These are phyloP conservation scores for Macrocybe sp. DNA, from an alignment of 1,284 basidiomycete species.

Conservation along the genomic window DNA sequence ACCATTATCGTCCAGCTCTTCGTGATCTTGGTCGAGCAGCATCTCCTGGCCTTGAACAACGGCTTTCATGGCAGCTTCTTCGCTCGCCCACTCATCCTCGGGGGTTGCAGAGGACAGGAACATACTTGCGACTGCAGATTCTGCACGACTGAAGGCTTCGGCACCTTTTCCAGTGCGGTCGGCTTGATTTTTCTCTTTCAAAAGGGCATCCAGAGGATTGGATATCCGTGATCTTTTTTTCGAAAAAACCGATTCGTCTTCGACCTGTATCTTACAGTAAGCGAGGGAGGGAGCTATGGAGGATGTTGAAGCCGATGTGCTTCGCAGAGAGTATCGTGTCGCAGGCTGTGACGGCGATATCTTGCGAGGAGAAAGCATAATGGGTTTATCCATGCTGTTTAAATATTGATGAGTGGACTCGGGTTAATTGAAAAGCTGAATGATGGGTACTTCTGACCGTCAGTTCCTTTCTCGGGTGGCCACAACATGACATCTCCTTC, in stretches of 20 bases:
- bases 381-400: too few species aligned
- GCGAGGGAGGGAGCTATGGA: background rate
- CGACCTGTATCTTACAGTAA: too few species aligned
- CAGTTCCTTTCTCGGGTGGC: too few species aligned
- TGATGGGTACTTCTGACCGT: too few species aligned
- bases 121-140: slow-evolving; percentile 28
- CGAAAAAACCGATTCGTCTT: too few species aligned
- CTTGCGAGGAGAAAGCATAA: too few species aligned
- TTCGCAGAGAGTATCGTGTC: too few species aligned
- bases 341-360: too few species aligned
- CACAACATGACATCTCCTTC: slow-evolving; percentile 16
- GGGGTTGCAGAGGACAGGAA: slow-evolving; percentile 6
- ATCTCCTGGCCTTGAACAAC: slow-evolving; percentile 19
- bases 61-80: slow-evolving; percentile 33
- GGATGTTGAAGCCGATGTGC: too few species aligned
- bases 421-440: too few species aligned
- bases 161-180: slow-evolving; percentile 39
- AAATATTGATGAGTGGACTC: too few species aligned
- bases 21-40: background rate
- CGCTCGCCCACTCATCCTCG: slow-evolving; percentile 27
- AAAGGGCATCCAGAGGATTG: slow-evolving; percentile 49
- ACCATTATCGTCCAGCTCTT: slow-evolving; percentile 15
- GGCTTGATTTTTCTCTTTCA: slow-evolving; percentile 46
- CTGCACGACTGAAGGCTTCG: slow-evolving; percentile 40
- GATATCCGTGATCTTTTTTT: background rate